Percentiles rank a stretch among this genome's conserved stretches.
Conservation (phyloP, 495 filamentous ascomycete species). For the Tuber borchii region DNA sequence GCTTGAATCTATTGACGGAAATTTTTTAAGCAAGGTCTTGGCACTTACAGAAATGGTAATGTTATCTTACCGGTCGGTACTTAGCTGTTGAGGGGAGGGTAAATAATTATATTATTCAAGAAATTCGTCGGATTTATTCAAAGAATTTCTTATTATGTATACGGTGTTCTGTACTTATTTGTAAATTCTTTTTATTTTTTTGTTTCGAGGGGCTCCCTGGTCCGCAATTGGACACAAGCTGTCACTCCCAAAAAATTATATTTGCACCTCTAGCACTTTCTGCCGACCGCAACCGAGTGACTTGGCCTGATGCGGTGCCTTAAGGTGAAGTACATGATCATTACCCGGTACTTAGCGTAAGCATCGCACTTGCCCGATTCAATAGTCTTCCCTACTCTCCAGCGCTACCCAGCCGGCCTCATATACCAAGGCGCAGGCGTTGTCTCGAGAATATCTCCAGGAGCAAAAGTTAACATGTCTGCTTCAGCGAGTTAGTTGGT, state of each 20-base stretch:
- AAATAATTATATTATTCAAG: not conserved
- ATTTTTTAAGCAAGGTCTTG: not conserved
- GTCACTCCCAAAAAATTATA: not conserved
- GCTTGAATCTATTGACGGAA: not conserved
- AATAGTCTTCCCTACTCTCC: constrained; percentile 76
- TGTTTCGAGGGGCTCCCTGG: not conserved
- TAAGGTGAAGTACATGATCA: constrained; percentile 12
- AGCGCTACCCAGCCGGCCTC: constrained; percentile 55
- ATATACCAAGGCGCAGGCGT: constrained; percentile 54
- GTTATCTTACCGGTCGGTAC: not conserved
- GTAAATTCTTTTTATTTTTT: constrained; percentile 8
- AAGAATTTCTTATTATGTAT: not conserved
- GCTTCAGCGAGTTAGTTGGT: constrained; percentile 42
- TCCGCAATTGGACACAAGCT: no score
- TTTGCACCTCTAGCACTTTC: constrained; percentile 1
- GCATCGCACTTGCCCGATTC: constrained; percentile 13
- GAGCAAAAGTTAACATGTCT: constrained; percentile 67
- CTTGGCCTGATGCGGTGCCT: not conserved
- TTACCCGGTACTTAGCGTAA: constrained; percentile 12
- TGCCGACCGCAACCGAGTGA: not conserved
- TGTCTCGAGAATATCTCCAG: constrained; percentile 58
- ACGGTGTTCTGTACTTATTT: not conserved
- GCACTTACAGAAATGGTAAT: not conserved
- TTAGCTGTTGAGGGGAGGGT: not conserved
- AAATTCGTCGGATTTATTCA: not conserved